These are phyloP conservation scores for Talaromyces nanjingensis DNA, from an alignment of 495 filamentous ascomycete genomes.

Conservation along the genomic window DNA sequence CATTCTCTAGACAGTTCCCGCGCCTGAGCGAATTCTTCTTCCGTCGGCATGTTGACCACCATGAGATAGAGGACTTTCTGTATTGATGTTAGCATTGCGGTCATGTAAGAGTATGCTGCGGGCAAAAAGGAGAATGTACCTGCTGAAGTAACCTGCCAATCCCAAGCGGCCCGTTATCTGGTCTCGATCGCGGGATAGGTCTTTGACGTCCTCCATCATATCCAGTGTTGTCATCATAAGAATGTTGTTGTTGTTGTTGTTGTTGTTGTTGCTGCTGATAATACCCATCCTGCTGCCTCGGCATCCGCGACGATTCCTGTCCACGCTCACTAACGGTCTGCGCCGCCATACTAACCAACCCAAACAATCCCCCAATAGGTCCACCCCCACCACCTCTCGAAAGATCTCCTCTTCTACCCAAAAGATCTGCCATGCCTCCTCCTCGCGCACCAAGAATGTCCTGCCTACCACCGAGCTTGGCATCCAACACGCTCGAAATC, in stretches of 20 bases:
- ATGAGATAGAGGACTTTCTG: constrained; percentile 46
- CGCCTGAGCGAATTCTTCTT: constrained; percentile 34
- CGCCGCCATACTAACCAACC: constrained; percentile 1
- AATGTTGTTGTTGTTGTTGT: background rate
- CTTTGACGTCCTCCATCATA: background rate
- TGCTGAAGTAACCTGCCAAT: background rate
- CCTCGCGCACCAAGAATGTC: no score
- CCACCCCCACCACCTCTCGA: background rate
- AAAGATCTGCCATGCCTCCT: background rate
- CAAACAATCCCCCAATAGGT: background rate
- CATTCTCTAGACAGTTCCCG: constrained; percentile 6
- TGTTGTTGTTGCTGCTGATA: background rate
- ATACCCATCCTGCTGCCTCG: background rate
- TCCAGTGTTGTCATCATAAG: background rate
- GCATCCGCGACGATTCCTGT: background rate
- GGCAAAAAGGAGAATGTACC: background rate
- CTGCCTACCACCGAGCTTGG: background rate
- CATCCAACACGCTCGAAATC: background rate
- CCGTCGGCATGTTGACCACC: constrained; percentile 45
- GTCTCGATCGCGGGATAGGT: background rate
- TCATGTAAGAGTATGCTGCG: no score
- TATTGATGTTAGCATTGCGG: background rate
- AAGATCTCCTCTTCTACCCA: background rate
- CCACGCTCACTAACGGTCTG: background rate
- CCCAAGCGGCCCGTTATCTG: background rate